A percentile compares a stretch with the other conserved stretches of the same genome.
These are phyloP conservation scores for Cyamopsis tetragonoloba DNA, from an alignment of 306 rosid genomes.

Conservation along the genomic window DNA sequence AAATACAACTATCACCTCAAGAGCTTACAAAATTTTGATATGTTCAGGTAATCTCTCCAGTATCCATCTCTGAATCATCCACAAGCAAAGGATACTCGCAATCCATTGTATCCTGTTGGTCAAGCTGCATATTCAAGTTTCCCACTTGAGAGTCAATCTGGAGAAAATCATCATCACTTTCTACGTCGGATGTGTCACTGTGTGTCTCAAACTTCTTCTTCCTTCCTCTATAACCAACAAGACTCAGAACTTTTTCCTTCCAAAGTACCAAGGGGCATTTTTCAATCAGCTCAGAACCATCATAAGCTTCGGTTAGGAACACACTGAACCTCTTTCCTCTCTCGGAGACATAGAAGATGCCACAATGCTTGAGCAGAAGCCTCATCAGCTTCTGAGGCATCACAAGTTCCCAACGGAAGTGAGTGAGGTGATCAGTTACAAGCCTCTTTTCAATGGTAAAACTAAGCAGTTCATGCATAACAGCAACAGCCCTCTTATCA, in stretches of 20 bases:
- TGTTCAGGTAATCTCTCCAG: slow-evolving; percentile 41
- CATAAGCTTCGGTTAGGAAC: slow-evolving; percentile 69
- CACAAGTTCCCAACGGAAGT: slow-evolving; percentile 71
- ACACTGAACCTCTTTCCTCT: slow-evolving; percentile 87
- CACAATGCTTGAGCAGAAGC: slow-evolving; percentile 76
- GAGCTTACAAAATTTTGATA: slow-evolving; percentile 1
- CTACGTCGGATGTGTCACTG: slow-evolving; percentile 59
- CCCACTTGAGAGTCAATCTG: slow-evolving; percentile 43
- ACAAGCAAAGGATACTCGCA: slow-evolving; percentile 29
- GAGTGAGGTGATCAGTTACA: slow-evolving; percentile 88
- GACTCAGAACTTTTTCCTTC: slow-evolving; percentile 60
- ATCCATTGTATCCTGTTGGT: slow-evolving; percentile 32
- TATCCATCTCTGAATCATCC: slow-evolving; percentile 54
- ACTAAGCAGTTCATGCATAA: slow-evolving; percentile 84
- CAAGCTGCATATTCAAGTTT: slow-evolving; percentile 33
- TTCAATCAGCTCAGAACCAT: slow-evolving; percentile 60
- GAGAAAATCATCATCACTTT: slow-evolving; percentile 29
- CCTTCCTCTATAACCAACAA: slow-evolving; percentile 54
- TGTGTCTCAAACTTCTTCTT: slow-evolving; percentile 53
- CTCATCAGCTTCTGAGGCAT: slow-evolving; percentile 97
- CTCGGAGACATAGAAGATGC: slow-evolving; percentile 89
- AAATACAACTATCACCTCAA: not conserved
- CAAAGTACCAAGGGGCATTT: slow-evolving; percentile 65
- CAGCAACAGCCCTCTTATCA: slow-evolving; percentile 85
- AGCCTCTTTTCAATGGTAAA: slow-evolving; percentile 81